Percentiles rank a stretch among this genome's conserved stretches.
These are phyloP conservation scores for Tuber microsphaerosporum DNA, from an alignment of 495 filamentous ascomycete species.

Conservation along the genomic window DNA sequence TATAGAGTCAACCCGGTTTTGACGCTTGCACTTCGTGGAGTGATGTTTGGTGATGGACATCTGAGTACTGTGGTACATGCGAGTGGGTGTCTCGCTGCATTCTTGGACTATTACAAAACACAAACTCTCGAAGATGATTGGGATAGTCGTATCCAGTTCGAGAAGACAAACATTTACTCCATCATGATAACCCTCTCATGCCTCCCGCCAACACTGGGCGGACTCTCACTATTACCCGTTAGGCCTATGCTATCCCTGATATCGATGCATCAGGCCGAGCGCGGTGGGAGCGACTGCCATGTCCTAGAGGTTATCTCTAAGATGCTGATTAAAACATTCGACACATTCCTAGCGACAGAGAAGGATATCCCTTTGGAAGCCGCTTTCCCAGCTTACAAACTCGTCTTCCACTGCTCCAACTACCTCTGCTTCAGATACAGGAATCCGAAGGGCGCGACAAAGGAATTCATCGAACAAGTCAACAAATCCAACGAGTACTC, in stretches of 20 bases:
- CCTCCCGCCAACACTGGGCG: neutral
- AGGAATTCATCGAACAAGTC: neutral
- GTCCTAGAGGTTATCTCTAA: neutral
- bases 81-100: neutral
- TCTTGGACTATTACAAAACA: constrained; percentile 22
- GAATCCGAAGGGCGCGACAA: neutral
- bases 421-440: constrained; percentile 2
- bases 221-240: neutral
- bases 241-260: neutral
- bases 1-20: constrained; percentile 25
- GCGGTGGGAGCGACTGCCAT: neutral
- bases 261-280: neutral
- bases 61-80: neutral
- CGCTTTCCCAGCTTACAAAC: neutral
- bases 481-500: neutral
- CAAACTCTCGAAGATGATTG: neutral
- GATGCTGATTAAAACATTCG: neutral
- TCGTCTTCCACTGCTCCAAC: neutral
- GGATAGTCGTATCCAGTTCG: neutral
- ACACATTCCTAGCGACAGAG: neutral
- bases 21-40: constrained; percentile 13
- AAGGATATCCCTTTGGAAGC: neutral
- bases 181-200: constrained; percentile 1
- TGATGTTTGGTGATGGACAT: neutral
- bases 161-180: neutral